Base-by-base conservation (phyloP, 2,329 filamentous ascomycete species). In the Curvularia lunata region DNA sequence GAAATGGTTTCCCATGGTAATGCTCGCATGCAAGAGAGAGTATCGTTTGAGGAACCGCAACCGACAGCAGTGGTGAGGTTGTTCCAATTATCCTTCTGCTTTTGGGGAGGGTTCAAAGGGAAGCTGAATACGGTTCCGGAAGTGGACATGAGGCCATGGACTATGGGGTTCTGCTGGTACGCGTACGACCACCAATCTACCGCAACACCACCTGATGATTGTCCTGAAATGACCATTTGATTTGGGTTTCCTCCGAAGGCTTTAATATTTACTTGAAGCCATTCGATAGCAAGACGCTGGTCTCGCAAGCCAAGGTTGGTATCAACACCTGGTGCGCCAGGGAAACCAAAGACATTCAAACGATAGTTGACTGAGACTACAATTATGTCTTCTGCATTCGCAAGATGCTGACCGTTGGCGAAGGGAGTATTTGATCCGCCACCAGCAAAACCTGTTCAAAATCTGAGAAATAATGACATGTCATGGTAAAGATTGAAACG, bases 71-170 rank as follows among this genome's bases (percentile, higher is more conserved):
- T 16, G 32, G 32, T 34, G 32, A 34, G 32, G 32, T 34, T 34
- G 13, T n/a, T 34, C 32, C 32, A 34, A 9, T 34, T 34, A 34
- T 34, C 32, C 32, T 34, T 34, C 32, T 34, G 32, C 32, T 34
- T 34, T n/a, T 34, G 32, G 5, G 32, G 32, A 34, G 13, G 32
- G 13, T 34, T 34, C 32, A 34, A 34, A n/a, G 32, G 32, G 7
- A 34, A 34, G 9, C 32, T 34, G 32, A 34, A 34, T 6, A n/a
- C 32, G 12, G 32, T 81, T 58, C 32, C 32, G 12, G 32, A 34
- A 34, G 32, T 34, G 4, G 32, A 34, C 32, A 34, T 34, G 13
- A 34, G 32, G 12, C 32, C 32, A 9, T 34, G 32, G 13, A 34
- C 32, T 16, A 34, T 34, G 32, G 32, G 32, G 32, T 34, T 16